Base-by-base conservation (phyloP, 2,329 filamentous ascomycete species). In the Arthrinium phaeospermum region DNA sequence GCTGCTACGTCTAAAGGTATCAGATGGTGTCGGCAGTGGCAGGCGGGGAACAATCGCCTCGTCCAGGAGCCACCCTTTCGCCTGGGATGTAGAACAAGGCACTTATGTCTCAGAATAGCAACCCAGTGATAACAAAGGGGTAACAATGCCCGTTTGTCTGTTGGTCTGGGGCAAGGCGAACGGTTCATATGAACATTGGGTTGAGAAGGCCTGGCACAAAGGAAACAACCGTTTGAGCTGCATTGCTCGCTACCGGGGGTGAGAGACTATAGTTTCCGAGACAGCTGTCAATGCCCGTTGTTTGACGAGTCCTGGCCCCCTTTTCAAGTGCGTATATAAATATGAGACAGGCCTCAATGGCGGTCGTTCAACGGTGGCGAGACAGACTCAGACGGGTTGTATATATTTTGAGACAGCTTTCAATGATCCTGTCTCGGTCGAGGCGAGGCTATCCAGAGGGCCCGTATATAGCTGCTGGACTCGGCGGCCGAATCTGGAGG, bases 281-380 rank as follows among this genome's bases (percentile, higher is more conserved):
- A 30, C 68, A 57, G 30, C 49, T 57, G 34, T 44, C 68, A 70
- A 57, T 57, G 67, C 27, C 27, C 45, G 13, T 49, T 69, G 45
- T 14, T 34, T 22, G 34, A 41, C 22, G 34, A 22, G 22, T 34
- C 34, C 19, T 64, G 57, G 16, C 19, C 45, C 16, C 16, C 1
- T 8, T 24, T 13, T 16, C 27, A 44, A 44, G 10, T 51, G 4
- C 4, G 12, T 27, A 44, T 51, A 34, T 53, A 46, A 46, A 68
- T 34, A 68, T 30, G n/a, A 68, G 41, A 47, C n/a, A 47, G n/a
- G 41, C 27, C 13, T 19, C 44, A 46, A 68, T 47, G 67, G 13
- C 27, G 12, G 16, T 68, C 30, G 13, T 45, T 46, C 27, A 34
- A 27, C 41, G 5, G 44, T 22, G n/a, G 19, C 14, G n/a, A n/a